Percentiles rank a stretch among this genome's conserved stretches.
phyloP scores from a whole-genome alignment of 2,329 filamentous ascomycete species.

The Amylocarpus encephaloides region DNA sequence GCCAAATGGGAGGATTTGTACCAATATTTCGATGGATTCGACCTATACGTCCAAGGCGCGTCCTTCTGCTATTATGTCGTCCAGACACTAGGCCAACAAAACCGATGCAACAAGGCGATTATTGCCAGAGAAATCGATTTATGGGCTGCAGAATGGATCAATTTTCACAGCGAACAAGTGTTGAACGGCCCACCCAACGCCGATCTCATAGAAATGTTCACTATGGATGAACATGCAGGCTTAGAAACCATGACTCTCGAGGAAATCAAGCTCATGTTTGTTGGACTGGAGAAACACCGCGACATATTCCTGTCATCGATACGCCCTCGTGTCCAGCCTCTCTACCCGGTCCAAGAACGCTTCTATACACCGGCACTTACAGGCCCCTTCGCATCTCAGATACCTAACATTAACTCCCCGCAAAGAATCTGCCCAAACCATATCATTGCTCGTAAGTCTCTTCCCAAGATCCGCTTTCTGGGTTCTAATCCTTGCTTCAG shows the following conservation, averaged over 20 bases:
- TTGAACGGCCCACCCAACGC: background rate
- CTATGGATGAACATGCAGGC: conserved; percentile 2
- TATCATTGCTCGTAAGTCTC: no score
- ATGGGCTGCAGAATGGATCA: conserved; percentile 18
- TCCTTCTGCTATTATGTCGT: conserved; percentile 29
- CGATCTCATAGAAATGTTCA: conserved; percentile 9
- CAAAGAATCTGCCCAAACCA: no score
- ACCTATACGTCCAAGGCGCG: conserved; percentile 27
- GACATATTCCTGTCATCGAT: background rate
- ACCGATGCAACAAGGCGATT: background rate
- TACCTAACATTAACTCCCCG: no score
- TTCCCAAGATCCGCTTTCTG: no score
- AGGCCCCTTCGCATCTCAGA: no score
- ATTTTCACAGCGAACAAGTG: conserved; percentile 1
- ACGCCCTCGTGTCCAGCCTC: background rate
- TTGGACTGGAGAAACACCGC: conserved; percentile 1
- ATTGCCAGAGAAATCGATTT: conserved; percentile 11
- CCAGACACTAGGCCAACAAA: conserved; percentile 16
- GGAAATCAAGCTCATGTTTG: background rate
- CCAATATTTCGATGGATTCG: conserved; percentile 31
- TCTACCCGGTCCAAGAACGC: conserved; percentile 7
- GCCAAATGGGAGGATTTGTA: conserved; percentile 26
- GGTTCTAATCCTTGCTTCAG: no score
- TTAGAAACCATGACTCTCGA: conserved; percentile 1
- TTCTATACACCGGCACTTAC: background rate